These are phyloP conservation scores for Arthrobotrys megalospora DNA, from an alignment of 2,329 filamentous ascomycete genomes.

Conservation along the genomic window DNA sequence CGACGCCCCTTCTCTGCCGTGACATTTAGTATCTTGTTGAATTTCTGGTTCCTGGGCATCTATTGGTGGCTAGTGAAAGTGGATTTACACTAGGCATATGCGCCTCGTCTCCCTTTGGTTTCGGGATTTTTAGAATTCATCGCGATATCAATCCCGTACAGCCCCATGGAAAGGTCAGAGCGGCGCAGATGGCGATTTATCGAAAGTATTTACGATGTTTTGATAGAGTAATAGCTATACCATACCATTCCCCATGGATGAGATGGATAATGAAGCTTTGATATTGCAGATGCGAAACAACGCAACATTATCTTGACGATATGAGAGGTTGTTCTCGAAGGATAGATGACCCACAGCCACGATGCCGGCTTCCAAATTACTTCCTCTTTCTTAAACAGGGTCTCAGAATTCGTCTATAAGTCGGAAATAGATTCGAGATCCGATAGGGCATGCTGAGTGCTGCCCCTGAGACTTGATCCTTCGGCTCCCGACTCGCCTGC, in stretches of 20 bases:
- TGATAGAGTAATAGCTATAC: conserved; percentile 16
- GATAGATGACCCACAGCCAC: not conserved
- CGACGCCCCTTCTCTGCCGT: conserved; percentile 21
- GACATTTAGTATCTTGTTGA: conserved; percentile 27
- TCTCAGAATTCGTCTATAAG: conserved; percentile 2
- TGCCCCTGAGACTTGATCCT: not conserved
- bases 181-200: not conserved
- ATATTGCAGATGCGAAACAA: conserved; percentile 28
- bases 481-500: not conserved
- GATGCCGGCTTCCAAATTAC: not conserved
- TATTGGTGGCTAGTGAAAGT: conserved; percentile 50
- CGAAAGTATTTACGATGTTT: not conserved
- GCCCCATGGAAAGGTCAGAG: conserved; percentile 2
- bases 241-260: conserved; percentile 10
- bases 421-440: conserved; percentile 10
- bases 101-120: conserved; percentile 26
- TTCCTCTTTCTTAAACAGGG: conserved; percentile 20
- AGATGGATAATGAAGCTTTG: conserved; percentile 9
- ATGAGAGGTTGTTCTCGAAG: conserved; percentile 5
- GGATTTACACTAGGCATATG: conserved; percentile 48
- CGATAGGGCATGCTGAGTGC: not conserved
- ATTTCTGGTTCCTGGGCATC: conserved; percentile 22
- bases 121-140: not conserved
- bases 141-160: conserved; percentile 1
- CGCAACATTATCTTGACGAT: conserved; percentile 2